Evolutionary conservation across 768 basidiomycete genomes (phyloP), one percentile per base, ranked within the genome.

Genomic region (Boletus subcaerulescens): DNA sequence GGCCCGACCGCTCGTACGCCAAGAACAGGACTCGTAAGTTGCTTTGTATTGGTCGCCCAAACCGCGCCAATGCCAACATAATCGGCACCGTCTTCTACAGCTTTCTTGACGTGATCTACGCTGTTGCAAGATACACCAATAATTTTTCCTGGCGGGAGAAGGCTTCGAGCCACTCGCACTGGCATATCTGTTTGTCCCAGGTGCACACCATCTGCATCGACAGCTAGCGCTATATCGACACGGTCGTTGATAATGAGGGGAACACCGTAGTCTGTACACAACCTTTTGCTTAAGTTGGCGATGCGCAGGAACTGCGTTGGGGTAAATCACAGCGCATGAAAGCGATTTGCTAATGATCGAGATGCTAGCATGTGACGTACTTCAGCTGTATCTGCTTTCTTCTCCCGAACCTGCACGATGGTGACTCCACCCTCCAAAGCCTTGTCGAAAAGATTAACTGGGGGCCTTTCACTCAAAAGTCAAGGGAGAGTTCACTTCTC

Each of bases 101-200:
- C 93, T 32, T 72, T 68, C 41, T 71, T 71, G 31, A 89, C 82
- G 50, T 97, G 86, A 10, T 80, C 78, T 13, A 80, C 58, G 22
- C 81, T 86, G 59, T 86, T 85, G 65, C 89, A 90, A 15, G 87
- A 89, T 12, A 93, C 80, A 2, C 95, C 95, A 32, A 98, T 83
- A 60, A 96, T 80, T 1, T 85, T 74, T 10, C 79, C 81, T 2
- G 76, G 65, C 0, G 91, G 91, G 4, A 98, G 78, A 3, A 97
- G 75, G 13, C 66, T 67, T 24, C 87, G 83, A 4, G 86, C 93
- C 41, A 82, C 66, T 40, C 76, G 65, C 12, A 89, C 76, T 3
- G 89, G 82, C 81, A 92, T 89, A 67, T 96, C 94, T 0, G 82
- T 80, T 72, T 97, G 95, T 7, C 95, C 95, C 42, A 97, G 75